Evolutionary conservation across 768 basidiomycete genomes (phyloP), one percentile per base, ranked within the genome.

Genomic region (Lactarius pseudohatsudake): DNA sequence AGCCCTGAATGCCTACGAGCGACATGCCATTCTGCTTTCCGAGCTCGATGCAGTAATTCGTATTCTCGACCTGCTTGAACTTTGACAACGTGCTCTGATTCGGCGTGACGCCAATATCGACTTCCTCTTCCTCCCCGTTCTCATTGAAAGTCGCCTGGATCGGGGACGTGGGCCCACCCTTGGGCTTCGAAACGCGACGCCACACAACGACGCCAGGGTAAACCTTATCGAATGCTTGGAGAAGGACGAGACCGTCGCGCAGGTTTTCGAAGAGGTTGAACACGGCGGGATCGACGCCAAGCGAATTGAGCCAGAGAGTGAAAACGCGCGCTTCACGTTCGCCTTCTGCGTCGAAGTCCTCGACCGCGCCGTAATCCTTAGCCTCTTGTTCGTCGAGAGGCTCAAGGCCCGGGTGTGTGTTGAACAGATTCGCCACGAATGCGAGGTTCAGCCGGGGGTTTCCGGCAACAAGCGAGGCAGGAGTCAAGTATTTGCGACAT

Each of bases 341-440:
- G 67, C 97, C 97, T 76, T 99, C 97, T 0, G 96, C 97, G 69
- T 99, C 97, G 72, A 99, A 99, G 79, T 98, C 97, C 73, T 98
- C 96, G 41, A 99, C 85, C 0, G 81, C 85, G 28, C 92, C 91
- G 66, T 92, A 92, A 71, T 92, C 91, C 68, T 96, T 94, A 5
- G 91, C 91, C 75, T 98, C 95, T 74, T 94, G 86, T 73, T 95
- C 94, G 74, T 96, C 95, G 55, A 98, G 85, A 1, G 96, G 96
- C 68, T 85, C 97, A 38, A 98, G 88, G 0, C 96, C 94, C 0
- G 96, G 97, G 78, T 91, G 88, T 2, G 93, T 98, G 81, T 99
- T 99, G 86, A 99, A 99, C 62, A 99, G 84, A 78, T 98, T 96
- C 47, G 97, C 97, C 66, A 98, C 96, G 75, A 98, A 99, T 16